Base-by-base conservation (phyloP, 2,329 filamentous ascomycete genomes). In the Tolypocladium paradoxum region DNA sequence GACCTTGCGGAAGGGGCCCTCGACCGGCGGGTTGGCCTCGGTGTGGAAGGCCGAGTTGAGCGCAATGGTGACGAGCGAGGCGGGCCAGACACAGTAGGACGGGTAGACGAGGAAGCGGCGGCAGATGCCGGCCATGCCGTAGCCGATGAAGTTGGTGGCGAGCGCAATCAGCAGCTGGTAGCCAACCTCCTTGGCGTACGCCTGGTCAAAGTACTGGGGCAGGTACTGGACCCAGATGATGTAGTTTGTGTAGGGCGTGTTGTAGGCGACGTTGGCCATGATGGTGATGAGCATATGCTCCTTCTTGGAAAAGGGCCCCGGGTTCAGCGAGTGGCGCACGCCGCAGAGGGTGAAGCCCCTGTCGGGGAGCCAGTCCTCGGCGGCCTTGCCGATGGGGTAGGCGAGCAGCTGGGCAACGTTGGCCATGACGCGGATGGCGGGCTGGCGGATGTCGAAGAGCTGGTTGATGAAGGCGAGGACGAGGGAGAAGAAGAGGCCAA, bases 261-360 rank as follows among this genome's bases (percentile, higher is more conserved):
- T 74, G 64, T 73, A 76, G 14, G 75, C 74, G 14, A 78, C 77
- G 62, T 85, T 84, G 52, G 83, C 80, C 77, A 81, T 81, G 63
- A 81, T 78, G 54, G 76, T 77, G 57, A 82, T 78, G 40, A 83
- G 70, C 72, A 80, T 79, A 61, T 83, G 80, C 63, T 83, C 80
- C 65, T 83, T 83, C 60, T 75, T 76, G 52, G 75, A 77, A 61
- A 83, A 83, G 2, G 74, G 75, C 0, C 78, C 78, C 0, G 79
- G 78, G 59, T 81, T 82, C 16, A 81, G 69, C 6, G 70, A 73
- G 60, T 77, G 74, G 22, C 71, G 69, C 24, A 70, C 60, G 11
- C 75, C 75, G 43, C 72, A 69, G 18, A 76, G 59, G 1, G 67
- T 76, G 58, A 83, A 70, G 35, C 74, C 73, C 47, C 62, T 67